Evolutionary conservation across 768 basidiomycete genomes (phyloP).

Genomic region (Polyporus arcularius): DNA sequence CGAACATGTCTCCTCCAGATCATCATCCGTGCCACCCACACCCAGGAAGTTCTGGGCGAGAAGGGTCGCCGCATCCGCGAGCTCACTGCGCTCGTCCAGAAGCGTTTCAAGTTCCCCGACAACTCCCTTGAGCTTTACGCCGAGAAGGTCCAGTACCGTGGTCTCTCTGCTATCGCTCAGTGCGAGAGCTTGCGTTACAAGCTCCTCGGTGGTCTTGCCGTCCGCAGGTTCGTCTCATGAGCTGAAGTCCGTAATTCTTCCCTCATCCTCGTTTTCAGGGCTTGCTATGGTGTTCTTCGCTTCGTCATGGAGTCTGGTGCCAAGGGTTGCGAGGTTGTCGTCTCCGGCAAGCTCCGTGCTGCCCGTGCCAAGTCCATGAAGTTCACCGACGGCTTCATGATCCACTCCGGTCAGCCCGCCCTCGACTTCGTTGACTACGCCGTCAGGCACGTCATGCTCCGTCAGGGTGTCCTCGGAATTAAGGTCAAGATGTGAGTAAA

Average conservation of each 20-base stretch:
- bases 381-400: constrained; percentile 99
- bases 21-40: constrained; percentile 99
- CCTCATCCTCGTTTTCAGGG: constrained; percentile 44
- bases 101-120: constrained; percentile 99
- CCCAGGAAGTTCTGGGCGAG: constrained; percentile 97
- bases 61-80: constrained; percentile 99
- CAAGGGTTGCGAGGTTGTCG: constrained; percentile 99
- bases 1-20: constrained; percentile 53
- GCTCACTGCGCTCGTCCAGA: constrained; percentile 96
- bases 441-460: constrained; percentile 95
- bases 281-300: constrained; percentile 99
- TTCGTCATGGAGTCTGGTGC: constrained; percentile 99
- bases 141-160: constrained; percentile 98
- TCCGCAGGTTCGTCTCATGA: constrained; percentile 75
- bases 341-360: constrained; percentile 99
- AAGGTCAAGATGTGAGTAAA: constrained; percentile 94
- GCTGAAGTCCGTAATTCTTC: not conserved
- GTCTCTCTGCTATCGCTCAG: constrained; percentile 97
- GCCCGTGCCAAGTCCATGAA: constrained; percentile 99
- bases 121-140: constrained; percentile 98
- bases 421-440: constrained; percentile 97
- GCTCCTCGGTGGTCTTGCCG: constrained; percentile 98
- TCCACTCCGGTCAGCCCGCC: constrained; percentile 97
- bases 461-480: constrained; percentile 99
- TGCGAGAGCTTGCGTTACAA: constrained; percentile 99